phyloP scores from a whole-genome alignment of 2,329 filamentous ascomycete genomes.

The Colletotrichum sp. region DNA sequence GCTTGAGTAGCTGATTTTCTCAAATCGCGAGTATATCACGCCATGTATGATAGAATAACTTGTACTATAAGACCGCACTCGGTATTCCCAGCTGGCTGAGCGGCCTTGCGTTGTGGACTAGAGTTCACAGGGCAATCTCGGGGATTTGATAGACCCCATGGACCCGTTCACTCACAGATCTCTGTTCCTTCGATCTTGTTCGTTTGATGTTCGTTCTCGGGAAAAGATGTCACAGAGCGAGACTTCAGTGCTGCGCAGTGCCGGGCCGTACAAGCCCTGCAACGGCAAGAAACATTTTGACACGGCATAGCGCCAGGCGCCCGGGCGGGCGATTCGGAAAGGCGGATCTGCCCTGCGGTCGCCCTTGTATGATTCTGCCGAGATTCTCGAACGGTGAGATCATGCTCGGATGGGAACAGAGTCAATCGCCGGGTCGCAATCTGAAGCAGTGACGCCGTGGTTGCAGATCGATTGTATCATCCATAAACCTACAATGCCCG shows the following conservation, averaged over 20 bases:
- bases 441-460: slow-evolving; percentile 19
- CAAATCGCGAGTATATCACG: background rate
- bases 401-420: background rate
- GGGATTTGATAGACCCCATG: background rate
- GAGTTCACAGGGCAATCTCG: background rate
- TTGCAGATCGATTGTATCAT: slow-evolving; percentile 21
- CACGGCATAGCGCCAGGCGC: background rate
- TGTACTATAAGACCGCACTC: slow-evolving; percentile 2
- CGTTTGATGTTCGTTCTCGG: slow-evolving; percentile 1
- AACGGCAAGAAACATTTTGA: background rate
- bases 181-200: background rate
- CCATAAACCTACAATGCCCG: slow-evolving; percentile 12
- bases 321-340: background rate
- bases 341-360: background rate
- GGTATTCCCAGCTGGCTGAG: background rate
- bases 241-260: background rate
- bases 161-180: background rate
- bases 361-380: background rate
- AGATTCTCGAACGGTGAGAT: slow-evolving; percentile 4
- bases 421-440: background rate
- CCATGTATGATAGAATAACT: slow-evolving; percentile 18
- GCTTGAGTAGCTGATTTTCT: background rate
- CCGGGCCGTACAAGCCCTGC: background rate
- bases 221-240: background rate
- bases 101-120: background rate